Conservation (phyloP, 345 rosid species). For the Lenwebbia sp. region DNA sequence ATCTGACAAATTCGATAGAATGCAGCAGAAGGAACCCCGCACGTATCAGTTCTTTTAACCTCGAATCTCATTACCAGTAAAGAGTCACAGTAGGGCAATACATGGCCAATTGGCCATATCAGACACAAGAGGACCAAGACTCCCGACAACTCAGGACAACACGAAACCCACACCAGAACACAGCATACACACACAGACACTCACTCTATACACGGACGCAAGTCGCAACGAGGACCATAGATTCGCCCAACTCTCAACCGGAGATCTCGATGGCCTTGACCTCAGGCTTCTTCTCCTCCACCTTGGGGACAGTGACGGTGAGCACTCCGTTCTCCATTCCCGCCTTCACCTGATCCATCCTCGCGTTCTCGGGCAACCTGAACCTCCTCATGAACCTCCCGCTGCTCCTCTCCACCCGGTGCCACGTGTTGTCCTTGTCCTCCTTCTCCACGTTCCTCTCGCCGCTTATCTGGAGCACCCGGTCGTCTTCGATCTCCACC, state of each 20-base stretch:
- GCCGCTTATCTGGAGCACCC: conserved; percentile 20
- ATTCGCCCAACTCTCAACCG: background rate
- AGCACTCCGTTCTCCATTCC: conserved; percentile 17
- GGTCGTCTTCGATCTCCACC: conserved; percentile 15
- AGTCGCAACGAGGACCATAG: background rate
- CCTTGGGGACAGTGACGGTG: conserved; percentile 10
- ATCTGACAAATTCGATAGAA: background rate
- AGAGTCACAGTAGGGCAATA: background rate
- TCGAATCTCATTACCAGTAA: background rate
- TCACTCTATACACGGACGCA: background rate
- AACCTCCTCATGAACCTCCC: conserved; percentile 19
- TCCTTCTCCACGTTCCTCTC: conserved; percentile 18
- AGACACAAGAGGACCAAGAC: background rate
- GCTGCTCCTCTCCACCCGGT: conserved; percentile 14
- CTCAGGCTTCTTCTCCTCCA: conserved; percentile 10
- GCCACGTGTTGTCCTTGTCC: conserved; percentile 18
- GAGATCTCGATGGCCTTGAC: conserved; percentile 8
- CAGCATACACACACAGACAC: background rate
- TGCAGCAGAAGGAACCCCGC: background rate
- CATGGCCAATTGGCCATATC: background rate
- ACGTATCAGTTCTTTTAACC: background rate
- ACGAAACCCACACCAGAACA: background rate
- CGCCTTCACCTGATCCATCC: conserved; percentile 9
- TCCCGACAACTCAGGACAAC: background rate
- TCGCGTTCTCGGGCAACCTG: conserved; percentile 12